phyloP scores from a whole-genome alignment of 2,329 filamentous ascomycete genomes.

The Sporothrix mexicana region DNA sequence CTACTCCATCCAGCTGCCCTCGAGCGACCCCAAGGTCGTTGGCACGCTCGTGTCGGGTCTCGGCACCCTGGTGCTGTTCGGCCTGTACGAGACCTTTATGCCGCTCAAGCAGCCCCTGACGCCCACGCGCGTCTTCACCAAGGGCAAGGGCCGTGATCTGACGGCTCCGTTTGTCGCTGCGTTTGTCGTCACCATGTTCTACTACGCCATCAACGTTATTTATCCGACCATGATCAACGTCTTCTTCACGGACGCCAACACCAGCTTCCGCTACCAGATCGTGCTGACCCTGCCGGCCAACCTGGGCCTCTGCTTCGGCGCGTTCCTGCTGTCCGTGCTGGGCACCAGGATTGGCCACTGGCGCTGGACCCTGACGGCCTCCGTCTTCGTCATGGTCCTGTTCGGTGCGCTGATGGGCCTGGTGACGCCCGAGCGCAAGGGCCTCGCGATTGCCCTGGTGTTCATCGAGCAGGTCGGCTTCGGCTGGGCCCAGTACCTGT shows the following conservation, averaged over 20 bases:
- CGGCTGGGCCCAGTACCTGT: conserved; percentile 55
- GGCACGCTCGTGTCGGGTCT: conserved; percentile 48
- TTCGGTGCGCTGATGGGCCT: conserved; percentile 54
- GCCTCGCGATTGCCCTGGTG: conserved; percentile 54
- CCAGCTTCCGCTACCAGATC: conserved; percentile 45
- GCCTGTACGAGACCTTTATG: conserved; percentile 49
- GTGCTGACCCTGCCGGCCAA: conserved; percentile 52
- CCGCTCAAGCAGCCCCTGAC: conserved; percentile 50
- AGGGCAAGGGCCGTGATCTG: conserved; percentile 53
- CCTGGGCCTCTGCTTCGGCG: conserved; percentile 52
- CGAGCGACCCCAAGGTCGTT: conserved; percentile 47
- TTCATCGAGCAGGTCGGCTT: conserved; percentile 54
- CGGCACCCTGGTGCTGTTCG: conserved; percentile 46
- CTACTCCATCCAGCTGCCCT: conserved; percentile 47
- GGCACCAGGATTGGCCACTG: conserved; percentile 53
- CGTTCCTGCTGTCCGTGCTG: conserved; percentile 49
- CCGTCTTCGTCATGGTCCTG: conserved; percentile 54
- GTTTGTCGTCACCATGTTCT: conserved; percentile 58
- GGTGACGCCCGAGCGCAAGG: conserved; percentile 51
- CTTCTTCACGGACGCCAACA: conserved; percentile 49
- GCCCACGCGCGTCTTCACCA: conserved; percentile 53
- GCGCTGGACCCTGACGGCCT: conserved; percentile 54
- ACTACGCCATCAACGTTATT: conserved; percentile 55
- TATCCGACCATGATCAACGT: conserved; percentile 56
- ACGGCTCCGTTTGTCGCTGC: conserved; percentile 53